Percentiles rank a stretch among this genome's conserved stretches.
Conservation (phyloP, 495 filamentous ascomycete species). For the Sphaerosporella brunnea region DNA sequence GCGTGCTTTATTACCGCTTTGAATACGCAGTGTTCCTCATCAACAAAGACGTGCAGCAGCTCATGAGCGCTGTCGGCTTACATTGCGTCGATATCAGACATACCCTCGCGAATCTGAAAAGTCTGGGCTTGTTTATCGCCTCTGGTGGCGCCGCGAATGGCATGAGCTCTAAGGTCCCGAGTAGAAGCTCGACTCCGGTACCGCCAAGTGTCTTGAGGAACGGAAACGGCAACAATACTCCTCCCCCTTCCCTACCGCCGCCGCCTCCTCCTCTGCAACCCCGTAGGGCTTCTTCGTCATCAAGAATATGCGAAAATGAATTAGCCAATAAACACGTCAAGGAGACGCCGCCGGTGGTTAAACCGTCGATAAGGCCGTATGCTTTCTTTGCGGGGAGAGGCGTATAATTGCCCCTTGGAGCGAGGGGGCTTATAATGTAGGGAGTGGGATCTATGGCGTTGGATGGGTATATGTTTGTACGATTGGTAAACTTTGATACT, state of each 20-base stretch:
- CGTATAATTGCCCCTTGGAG: no score
- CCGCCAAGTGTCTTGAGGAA: neutral
- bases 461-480: no score
- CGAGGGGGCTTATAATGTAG: no score
- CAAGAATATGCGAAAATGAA: no score
- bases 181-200: neutral
- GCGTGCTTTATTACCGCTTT: constrained; percentile 64
- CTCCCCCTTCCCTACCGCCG: neutral
- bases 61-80: constrained; percentile 56
- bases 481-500: no score
- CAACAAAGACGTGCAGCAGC: constrained; percentile 80
- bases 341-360: neutral
- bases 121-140: constrained; percentile 32
- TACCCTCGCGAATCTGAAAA: constrained; percentile 83
- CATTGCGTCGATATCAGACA: constrained; percentile 72
- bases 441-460: no score
- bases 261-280: neutral
- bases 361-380: neutral
- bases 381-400: neutral
- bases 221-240: neutral
- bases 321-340: no score
- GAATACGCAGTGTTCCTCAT: constrained; percentile 90
- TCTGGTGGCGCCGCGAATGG: neutral
- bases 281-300: no score
- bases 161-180: neutral